A percentile compares a stretch with the other conserved stretches of the same genome.
Evolutionary conservation across 352 stramenopile genomes (phyloP).

Genomic region (Phytophthora nicotianae): DNA sequence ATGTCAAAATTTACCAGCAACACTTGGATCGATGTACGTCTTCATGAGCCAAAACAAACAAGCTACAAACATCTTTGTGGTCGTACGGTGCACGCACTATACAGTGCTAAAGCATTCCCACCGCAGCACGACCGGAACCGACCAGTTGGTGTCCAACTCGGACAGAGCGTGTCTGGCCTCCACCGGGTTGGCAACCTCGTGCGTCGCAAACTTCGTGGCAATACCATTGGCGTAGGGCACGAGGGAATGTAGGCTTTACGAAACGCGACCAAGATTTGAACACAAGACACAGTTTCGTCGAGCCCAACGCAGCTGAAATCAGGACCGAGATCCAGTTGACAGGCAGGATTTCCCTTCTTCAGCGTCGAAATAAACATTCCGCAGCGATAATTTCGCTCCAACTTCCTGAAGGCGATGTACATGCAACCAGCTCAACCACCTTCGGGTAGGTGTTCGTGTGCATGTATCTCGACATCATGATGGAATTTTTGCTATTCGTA

Average conservation of each 20-base stretch:
- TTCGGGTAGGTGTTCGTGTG: neutral
- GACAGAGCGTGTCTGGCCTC: too few species aligned
- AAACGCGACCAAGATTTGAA: conserved; percentile 12
- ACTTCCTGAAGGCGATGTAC: neutral
- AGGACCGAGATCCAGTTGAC: conserved; percentile 1
- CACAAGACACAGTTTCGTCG: conserved; percentile 11
- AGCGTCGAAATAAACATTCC: neutral
- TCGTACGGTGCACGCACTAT: too few species aligned
- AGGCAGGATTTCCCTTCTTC: neutral
- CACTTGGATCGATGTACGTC: too few species aligned
- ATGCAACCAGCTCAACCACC: neutral
- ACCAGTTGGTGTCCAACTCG: neutral
- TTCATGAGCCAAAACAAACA: too few species aligned
- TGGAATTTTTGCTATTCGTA: neutral
- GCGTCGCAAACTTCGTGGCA: conserved; percentile 2
- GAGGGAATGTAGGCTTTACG: conserved; percentile 6
- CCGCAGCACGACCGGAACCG: too few species aligned
- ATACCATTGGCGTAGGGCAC: conserved; percentile 26
- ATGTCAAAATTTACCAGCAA: too few species aligned
- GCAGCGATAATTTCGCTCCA: neutral
- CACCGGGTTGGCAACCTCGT: neutral
- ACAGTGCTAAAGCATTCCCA: too few species aligned
- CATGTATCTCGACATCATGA: neutral
- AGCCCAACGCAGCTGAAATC: conserved; percentile 14
- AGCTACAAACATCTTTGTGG: too few species aligned